Base-by-base conservation (phyloP, 257 asterid genomes). In the Striga asiatica region DNA sequence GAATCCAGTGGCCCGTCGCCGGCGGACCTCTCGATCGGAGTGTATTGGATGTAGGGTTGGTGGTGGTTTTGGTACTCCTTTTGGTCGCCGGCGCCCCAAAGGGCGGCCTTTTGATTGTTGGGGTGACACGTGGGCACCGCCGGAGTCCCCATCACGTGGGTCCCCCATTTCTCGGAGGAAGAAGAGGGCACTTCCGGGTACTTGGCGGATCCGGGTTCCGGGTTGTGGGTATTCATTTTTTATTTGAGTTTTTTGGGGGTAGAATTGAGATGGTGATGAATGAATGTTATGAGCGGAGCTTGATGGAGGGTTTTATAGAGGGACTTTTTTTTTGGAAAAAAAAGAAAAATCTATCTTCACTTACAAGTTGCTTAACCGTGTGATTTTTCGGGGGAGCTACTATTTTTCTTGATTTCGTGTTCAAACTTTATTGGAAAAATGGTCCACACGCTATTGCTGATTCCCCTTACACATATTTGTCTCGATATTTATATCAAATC, bases 41-140 rank as follows among this genome's bases (percentile, higher is more conserved):
- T 8, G 59, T 73, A 65, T 3, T 77, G 78, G 42, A 77, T 20
- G 42, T 77, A 73, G 21, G 80, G 83, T 4, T 65, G 62, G 24
- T 73, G 80, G 67, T 73, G 75, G 60, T 67, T 62, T 18, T 70
- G 73, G 51, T 71, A 67, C 32, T 67, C 75, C 16, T 67, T 63
- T 17, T 71, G 75, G 64, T 62, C 77, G 4, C 46, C 73, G 2
- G 41, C 78, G 32, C 73, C 76, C 81, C 81, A 76, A 2, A 72
- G 5, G 8, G 81, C 78, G 2, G 81, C 78, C 43, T 76, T 72
- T 34, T 76, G 78, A 58, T 72, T 76, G 68, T 58, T 68, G 3
- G 81, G 81, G 39, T 76, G 81, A 56, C 76, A 56, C 13, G 81
- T 65, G 2, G 78, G 81, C 50, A 71, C 81, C 0, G 81, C 78